Conservation (phyloP, 1,139 yeast genomes). For the Taphrina confusa region DNA sequence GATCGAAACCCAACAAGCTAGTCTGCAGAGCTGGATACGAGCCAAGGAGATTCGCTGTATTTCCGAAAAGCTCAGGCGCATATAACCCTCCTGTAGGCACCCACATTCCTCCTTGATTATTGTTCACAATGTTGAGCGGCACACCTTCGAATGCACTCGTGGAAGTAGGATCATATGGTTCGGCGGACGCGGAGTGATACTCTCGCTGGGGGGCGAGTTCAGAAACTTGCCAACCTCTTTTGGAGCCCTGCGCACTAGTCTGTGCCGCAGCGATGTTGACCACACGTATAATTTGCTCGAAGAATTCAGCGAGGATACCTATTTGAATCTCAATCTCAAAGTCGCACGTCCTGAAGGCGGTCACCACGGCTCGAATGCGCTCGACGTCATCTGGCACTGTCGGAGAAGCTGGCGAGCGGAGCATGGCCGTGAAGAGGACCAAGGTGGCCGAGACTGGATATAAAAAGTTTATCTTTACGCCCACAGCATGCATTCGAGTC, state of each 20-base stretch:
- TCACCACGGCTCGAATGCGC: not conserved
- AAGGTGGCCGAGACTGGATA: conserved; percentile 8
- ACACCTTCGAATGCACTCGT: not conserved
- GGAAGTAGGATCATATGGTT: not conserved
- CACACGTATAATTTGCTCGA: not conserved
- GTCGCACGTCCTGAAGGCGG: not conserved
- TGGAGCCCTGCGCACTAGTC: not conserved
- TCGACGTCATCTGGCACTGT: not conserved
- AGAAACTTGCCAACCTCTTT: not conserved
- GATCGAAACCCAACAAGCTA: not conserved
- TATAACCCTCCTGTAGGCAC: too few relatives aligned
- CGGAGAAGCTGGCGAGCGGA: conserved; percentile 20
- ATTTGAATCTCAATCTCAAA: not conserved
- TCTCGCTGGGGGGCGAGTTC: not conserved
- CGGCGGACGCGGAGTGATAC: not conserved
- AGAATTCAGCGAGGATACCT: not conserved
- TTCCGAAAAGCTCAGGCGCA: not conserved
- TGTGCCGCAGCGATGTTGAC: not conserved
- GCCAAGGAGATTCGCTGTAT: not conserved
- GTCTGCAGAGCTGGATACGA: not conserved
- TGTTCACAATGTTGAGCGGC: too few relatives aligned
- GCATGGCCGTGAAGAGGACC: conserved; percentile 6
- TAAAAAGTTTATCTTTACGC: not conserved
- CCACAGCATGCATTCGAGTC: not conserved
- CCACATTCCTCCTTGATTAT: too few relatives aligned